Conservation (phyloP, 2,329 filamentous ascomycete species). For the Penicillium nordicum region DNA sequence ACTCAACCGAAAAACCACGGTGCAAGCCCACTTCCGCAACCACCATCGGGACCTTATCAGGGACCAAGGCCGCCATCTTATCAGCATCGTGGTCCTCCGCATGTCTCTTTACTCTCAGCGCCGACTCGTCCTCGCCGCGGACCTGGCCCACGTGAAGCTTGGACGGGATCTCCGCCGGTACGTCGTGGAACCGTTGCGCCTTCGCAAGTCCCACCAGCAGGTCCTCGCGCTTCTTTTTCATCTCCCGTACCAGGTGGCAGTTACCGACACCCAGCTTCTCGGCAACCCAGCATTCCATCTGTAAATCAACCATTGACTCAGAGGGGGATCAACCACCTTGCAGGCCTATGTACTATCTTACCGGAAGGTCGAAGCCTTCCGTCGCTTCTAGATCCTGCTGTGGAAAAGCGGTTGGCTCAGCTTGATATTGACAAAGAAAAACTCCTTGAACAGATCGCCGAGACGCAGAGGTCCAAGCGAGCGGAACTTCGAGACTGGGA, state of each 20-base stretch:
- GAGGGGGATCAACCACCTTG: slow-evolving; percentile 40
- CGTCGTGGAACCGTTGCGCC: slow-evolving; percentile 34
- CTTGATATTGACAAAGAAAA: slow-evolving; percentile 46
- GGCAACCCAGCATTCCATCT: slow-evolving; percentile 36
- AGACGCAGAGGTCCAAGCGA: slow-evolving; percentile 45
- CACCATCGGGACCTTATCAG: slow-evolving; percentile 41
- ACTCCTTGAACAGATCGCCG: slow-evolving; percentile 43
- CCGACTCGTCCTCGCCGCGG: slow-evolving; percentile 48
- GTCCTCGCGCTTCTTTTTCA: slow-evolving; percentile 35
- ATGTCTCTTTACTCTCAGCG: slow-evolving; percentile 43
- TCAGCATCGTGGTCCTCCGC: slow-evolving; percentile 36
- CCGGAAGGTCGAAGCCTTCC: slow-evolving; percentile 44
- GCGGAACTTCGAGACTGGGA: slow-evolving; percentile 47
- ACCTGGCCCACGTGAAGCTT: slow-evolving; percentile 34
- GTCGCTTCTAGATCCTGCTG: slow-evolving; percentile 36
- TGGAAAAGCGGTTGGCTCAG: slow-evolving; percentile 45
- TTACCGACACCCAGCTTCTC: slow-evolving; percentile 37
- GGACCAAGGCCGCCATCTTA: slow-evolving; percentile 34
- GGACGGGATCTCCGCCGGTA: slow-evolving; percentile 29
- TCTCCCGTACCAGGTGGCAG: slow-evolving; percentile 27
- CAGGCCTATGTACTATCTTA: slow-evolving; percentile 38
- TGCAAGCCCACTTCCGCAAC: slow-evolving; percentile 29
- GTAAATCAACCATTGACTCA: slow-evolving; percentile 39
- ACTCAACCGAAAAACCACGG: slow-evolving; percentile 32
- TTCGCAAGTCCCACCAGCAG: slow-evolving; percentile 36